A percentile compares a stretch with the other conserved stretches of the same genome.
These are phyloP conservation scores for Incumbomyces delicatus DNA, from an alignment of 2,329 filamentous ascomycete species.

Conservation along the genomic window DNA sequence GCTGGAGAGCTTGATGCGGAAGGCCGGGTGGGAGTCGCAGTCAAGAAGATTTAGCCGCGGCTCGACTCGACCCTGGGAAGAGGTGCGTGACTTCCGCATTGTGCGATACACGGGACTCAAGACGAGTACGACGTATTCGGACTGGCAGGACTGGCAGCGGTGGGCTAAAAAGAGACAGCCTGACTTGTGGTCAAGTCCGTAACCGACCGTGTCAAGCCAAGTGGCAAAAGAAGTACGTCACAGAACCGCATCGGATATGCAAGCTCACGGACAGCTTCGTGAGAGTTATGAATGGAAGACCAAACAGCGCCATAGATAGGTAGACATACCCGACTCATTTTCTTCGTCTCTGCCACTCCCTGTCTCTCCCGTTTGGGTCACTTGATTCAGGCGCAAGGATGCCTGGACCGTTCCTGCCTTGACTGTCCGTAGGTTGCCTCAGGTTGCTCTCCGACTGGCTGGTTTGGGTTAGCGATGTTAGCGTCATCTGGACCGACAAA, in stretches of 20 bases:
- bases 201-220: background rate
- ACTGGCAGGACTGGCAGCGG: slow-evolving; percentile 70
- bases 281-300: background rate
- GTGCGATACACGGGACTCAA: slow-evolving; percentile 82
- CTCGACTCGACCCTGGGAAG: slow-evolving; percentile 52
- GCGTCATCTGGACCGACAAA: slow-evolving; percentile 1
- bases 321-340: background rate
- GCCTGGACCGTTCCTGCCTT: background rate
- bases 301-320: background rate
- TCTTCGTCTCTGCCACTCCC: background rate
- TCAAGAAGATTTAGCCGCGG: slow-evolving; percentile 30
- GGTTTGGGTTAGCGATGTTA: too few species aligned
- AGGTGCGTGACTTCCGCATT: slow-evolving; percentile 63
- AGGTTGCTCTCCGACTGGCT: slow-evolving; percentile 2
- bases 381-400: too few species aligned
- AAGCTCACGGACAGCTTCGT: background rate
- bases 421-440: background rate
- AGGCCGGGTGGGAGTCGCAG: slow-evolving; percentile 69
- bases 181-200: slow-evolving; percentile 2
- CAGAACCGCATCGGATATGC: background rate
- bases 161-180: slow-evolving; percentile 47
- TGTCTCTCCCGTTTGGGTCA: too few species aligned
- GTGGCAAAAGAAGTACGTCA: background rate
- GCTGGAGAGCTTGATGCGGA: slow-evolving; percentile 78
- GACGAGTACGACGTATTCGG: slow-evolving; percentile 56